These are phyloP conservation scores for Pezicula radicicola DNA, from an alignment of 2,329 filamentous ascomycete species.

Conservation along the genomic window DNA sequence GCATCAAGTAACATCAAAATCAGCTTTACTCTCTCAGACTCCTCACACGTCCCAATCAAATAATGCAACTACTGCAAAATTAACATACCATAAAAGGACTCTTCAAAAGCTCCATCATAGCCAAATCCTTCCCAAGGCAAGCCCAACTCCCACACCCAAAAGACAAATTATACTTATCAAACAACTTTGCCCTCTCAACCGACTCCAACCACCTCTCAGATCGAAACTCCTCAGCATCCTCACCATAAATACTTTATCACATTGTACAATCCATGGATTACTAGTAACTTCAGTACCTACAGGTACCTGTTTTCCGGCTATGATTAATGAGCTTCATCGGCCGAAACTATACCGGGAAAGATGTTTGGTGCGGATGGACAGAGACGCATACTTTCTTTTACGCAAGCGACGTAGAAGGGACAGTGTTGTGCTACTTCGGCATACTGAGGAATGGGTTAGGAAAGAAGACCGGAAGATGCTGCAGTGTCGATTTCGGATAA, in stretches of 20 bases:
- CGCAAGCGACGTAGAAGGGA: conserved; percentile 47
- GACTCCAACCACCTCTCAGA: conserved; percentile 61
- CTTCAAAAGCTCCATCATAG: conserved; percentile 58
- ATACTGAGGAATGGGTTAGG: conserved; percentile 35
- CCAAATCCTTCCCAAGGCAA: conserved; percentile 64
- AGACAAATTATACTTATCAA: conserved; percentile 65
- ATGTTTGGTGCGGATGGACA: conserved; percentile 48
- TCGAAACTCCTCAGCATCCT: conserved; percentile 58
- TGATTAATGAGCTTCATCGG: conserved; percentile 14
- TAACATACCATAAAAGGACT: background rate
- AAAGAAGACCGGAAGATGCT: conserved; percentile 28
- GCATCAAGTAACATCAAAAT: background rate
- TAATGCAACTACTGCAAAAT: background rate
- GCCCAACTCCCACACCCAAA: conserved; percentile 68
- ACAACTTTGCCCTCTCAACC: conserved; percentile 50
- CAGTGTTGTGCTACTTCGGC: conserved; percentile 37
- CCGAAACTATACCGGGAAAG: conserved; percentile 41
- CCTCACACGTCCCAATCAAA: background rate
- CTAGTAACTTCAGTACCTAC: conserved; percentile 67
- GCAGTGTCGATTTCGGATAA: conserved; percentile 43
- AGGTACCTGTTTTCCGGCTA: background rate
- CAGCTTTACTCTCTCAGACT: background rate
- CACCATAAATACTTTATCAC: conserved; percentile 64
- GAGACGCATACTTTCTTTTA: conserved; percentile 48
- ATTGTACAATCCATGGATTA: conserved; percentile 70